These are phyloP conservation scores for Jaminaea rosea DNA, from an alignment of 1,284 basidiomycete species.

Conservation along the genomic window DNA sequence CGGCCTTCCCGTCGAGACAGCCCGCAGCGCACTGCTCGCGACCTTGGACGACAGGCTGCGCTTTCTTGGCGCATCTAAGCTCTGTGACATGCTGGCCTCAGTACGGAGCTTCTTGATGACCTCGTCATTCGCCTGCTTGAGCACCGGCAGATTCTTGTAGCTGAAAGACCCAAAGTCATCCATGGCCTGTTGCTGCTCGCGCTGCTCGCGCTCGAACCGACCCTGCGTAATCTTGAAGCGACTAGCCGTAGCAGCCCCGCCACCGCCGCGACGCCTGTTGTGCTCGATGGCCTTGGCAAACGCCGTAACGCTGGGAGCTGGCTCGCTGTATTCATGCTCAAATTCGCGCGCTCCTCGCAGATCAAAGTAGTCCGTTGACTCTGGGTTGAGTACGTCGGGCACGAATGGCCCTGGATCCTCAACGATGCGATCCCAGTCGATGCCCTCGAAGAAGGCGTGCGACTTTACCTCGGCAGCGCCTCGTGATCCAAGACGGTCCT, in stretches of 20 bases:
- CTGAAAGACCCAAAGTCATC: conserved; percentile 97
- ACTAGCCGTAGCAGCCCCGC: conserved; percentile 16
- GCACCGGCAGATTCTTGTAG: conserved; percentile 91
- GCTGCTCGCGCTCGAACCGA: conserved; percentile 13
- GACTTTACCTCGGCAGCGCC: conserved; percentile 87
- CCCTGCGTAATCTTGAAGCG: conserved; percentile 19
- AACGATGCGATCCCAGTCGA: conserved; percentile 88
- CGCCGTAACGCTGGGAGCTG: conserved; percentile 51
- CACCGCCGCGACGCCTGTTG: neutral
- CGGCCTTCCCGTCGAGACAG: conserved; percentile 22
- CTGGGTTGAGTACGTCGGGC: conserved; percentile 85
- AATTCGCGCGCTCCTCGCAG: conserved; percentile 84
- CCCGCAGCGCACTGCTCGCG: conserved; percentile 23
- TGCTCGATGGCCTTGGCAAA: conserved; percentile 1
- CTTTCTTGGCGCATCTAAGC: conserved; percentile 9
- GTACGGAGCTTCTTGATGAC: conserved; percentile 77
- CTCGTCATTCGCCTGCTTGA: conserved; percentile 98
- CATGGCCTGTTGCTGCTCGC: conserved; percentile 8
- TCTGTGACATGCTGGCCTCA: conserved; percentile 42
- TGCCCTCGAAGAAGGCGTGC: conserved; percentile 80
- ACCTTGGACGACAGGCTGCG: conserved; percentile 32
- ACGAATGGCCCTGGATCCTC: conserved; percentile 86
- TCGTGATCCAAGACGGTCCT: conserved; percentile 69
- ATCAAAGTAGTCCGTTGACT: conserved; percentile 99
- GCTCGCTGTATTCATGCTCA: conserved; percentile 61